phyloP scores from a whole-genome alignment of 345 rosid genomes.

The Eucalyptus sp. region DNA sequence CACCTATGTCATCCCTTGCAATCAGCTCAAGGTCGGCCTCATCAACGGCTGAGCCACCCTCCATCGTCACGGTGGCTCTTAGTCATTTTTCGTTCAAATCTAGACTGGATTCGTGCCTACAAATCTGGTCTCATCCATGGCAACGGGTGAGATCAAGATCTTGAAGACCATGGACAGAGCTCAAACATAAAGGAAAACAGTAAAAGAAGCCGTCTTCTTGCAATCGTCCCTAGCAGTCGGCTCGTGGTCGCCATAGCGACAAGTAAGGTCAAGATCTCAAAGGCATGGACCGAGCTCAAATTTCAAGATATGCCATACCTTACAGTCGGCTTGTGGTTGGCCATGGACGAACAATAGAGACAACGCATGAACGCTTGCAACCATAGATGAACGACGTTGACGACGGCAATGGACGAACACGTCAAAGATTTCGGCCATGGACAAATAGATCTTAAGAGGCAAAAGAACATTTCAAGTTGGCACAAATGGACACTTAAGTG shows the following conservation, averaged over 20 bases:
- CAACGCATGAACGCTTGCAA: not conserved
- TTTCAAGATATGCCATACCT: not conserved
- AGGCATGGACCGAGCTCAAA: not conserved
- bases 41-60: not conserved
- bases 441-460: not conserved
- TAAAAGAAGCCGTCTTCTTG: not conserved
- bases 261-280: not conserved
- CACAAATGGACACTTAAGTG: too few species aligned
- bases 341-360: not conserved
- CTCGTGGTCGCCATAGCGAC: not conserved
- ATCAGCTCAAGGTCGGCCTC: not conserved
- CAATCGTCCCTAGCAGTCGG: not conserved
- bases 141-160: not conserved
- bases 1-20: not conserved
- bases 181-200: not conserved
- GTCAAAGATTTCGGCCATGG: not conserved
- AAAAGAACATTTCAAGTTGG: too few species aligned
- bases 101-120: not conserved
- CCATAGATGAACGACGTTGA: too few species aligned
- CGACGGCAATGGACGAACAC: rapidly evolving
- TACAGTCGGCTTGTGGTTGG: not conserved
- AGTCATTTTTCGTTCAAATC: not conserved
- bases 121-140: not conserved
- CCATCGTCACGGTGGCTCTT: not conserved
- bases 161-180: not conserved